phyloP scores from a whole-genome alignment of 2,329 filamentous ascomycete genomes.

The Cladosporium sp. region DNA sequence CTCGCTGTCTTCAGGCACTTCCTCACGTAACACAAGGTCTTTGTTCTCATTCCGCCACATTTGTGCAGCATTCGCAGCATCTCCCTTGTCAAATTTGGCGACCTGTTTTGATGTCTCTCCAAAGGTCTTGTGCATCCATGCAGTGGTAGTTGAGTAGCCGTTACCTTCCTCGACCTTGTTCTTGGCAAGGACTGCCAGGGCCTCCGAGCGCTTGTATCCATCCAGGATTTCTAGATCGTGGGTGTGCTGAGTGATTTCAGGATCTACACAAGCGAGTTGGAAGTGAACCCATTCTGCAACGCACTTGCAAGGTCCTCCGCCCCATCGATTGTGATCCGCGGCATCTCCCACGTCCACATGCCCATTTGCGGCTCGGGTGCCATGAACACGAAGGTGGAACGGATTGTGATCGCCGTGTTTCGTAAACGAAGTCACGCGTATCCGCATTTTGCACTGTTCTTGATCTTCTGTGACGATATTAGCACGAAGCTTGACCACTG shows the following conservation, averaged over 20 bases:
- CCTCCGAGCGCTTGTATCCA: conserved; percentile 26
- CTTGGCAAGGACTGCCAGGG: conserved; percentile 25
- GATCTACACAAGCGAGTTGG: conserved; percentile 14
- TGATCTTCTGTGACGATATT: neutral
- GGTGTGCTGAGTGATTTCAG: conserved; percentile 20
- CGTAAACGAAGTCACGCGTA: conserved; percentile 25
- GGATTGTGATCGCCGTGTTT: conserved; percentile 24
- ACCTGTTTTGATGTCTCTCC: conserved; percentile 21
- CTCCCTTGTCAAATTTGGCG: conserved; percentile 22
- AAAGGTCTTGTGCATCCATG: conserved; percentile 27
- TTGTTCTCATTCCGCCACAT: conserved; percentile 25
- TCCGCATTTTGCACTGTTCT: conserved; percentile 22
- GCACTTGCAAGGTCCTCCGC: conserved; percentile 25
- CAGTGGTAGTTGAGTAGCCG: conserved; percentile 22
- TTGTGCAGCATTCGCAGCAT: conserved; percentile 26
- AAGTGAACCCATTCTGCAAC: conserved; percentile 29
- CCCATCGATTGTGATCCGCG: conserved; percentile 19
- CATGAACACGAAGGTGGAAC: neutral
- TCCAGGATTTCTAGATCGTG: conserved; percentile 27
- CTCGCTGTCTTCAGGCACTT: conserved; percentile 23
- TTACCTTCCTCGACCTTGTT: conserved; percentile 29
- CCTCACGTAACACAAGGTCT: conserved; percentile 23
- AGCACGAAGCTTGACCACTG: neutral
- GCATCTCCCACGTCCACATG: neutral
- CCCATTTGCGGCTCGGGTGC: neutral